These are phyloP conservation scores for Spencermartinsiella ligniputridi DNA, from an alignment of 1,139 yeast species.

Conservation along the genomic window DNA sequence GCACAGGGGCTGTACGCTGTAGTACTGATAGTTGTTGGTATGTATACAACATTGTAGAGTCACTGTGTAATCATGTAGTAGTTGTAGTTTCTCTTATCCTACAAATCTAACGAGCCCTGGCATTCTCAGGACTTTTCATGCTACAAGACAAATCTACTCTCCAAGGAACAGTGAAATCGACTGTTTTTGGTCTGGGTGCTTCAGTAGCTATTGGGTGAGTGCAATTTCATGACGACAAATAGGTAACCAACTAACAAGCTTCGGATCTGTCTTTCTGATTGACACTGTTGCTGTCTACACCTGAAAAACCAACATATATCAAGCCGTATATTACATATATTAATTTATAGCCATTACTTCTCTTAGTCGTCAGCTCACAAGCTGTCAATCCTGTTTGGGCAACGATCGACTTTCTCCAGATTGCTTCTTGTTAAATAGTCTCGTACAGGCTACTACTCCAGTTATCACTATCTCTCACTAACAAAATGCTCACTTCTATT, in stretches of 20 bases:
- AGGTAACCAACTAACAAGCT: slow-evolving; percentile 19
- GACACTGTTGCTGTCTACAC: slow-evolving; percentile 40
- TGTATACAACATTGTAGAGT: too few relatives aligned
- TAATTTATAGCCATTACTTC: too few relatives aligned
- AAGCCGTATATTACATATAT: too few relatives aligned
- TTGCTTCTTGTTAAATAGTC: not conserved
- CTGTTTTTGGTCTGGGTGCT: slow-evolving; percentile 27
- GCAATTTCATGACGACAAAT: not conserved
- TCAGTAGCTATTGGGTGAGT: slow-evolving; percentile 34
- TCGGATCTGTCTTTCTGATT: slow-evolving; percentile 36
- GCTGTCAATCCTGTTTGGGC: not conserved
- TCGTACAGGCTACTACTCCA: too few relatives aligned
- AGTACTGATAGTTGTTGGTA: slow-evolving; percentile 17
- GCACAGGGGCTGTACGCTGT: slow-evolving; percentile 20
- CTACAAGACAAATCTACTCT: slow-evolving; percentile 23
- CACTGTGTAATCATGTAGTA: too few relatives aligned
- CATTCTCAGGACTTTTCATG: slow-evolving; percentile 22
- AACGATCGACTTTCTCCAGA: not conserved
- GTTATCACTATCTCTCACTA: too few relatives aligned
- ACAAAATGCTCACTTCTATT: too few relatives aligned
- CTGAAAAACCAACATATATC: too few relatives aligned
- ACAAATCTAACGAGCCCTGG: slow-evolving; percentile 18
- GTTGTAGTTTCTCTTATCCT: not conserved
- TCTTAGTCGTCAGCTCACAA: too few relatives aligned
- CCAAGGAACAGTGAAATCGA: slow-evolving; percentile 21